Percentiles rank a stretch among this genome's conserved stretches.
Evolutionary conservation across 2,329 filamentous ascomycete species (phyloP).

Genomic region (Rutstroemia sp.): DNA sequence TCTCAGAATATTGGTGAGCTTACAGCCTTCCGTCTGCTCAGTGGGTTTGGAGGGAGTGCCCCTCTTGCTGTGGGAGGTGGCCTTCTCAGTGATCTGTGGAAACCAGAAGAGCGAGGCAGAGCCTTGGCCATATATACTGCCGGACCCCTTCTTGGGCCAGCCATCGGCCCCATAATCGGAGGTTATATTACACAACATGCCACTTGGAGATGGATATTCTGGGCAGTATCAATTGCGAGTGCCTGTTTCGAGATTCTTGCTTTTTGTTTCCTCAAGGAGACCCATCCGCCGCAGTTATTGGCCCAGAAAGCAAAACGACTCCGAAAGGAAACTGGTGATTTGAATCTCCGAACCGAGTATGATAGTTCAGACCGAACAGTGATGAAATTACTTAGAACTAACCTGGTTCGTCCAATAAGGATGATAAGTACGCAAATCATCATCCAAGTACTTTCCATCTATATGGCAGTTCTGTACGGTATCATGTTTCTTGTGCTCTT

Average conservation of each 20-base stretch:
- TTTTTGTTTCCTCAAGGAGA: constrained; percentile 37
- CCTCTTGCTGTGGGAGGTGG: constrained; percentile 51
- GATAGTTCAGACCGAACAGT: constrained; percentile 34
- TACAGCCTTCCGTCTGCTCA: constrained; percentile 53
- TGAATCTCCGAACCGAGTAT: constrained; percentile 39
- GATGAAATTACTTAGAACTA: constrained; percentile 31
- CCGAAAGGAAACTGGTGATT: constrained; percentile 42
- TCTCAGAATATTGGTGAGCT: constrained; percentile 40
- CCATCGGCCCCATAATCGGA: constrained; percentile 34
- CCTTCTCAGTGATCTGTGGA: constrained; percentile 38
- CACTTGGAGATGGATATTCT: constrained; percentile 48
- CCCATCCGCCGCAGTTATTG: constrained; percentile 40
- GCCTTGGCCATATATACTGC: constrained; percentile 29
- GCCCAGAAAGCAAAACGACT: constrained; percentile 35
- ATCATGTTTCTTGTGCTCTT: constrained; percentile 48
- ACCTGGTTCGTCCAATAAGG: constrained; percentile 38
- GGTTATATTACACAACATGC: constrained; percentile 36
- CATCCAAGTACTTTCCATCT: constrained; percentile 43
- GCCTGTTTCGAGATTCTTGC: constrained; percentile 35
- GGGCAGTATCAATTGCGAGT: constrained; percentile 38
- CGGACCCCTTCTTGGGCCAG: constrained; percentile 41
- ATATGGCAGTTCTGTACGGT: constrained; percentile 43
- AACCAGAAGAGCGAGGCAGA: constrained; percentile 37
- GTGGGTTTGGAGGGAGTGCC: constrained; percentile 52
- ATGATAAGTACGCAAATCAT: constrained; percentile 45